A percentile compares a stretch with the other conserved stretches of the same genome.
These are phyloP conservation scores for Arabis alpina DNA, from an alignment of 345 rosid genomes.

Conservation along the genomic window DNA sequence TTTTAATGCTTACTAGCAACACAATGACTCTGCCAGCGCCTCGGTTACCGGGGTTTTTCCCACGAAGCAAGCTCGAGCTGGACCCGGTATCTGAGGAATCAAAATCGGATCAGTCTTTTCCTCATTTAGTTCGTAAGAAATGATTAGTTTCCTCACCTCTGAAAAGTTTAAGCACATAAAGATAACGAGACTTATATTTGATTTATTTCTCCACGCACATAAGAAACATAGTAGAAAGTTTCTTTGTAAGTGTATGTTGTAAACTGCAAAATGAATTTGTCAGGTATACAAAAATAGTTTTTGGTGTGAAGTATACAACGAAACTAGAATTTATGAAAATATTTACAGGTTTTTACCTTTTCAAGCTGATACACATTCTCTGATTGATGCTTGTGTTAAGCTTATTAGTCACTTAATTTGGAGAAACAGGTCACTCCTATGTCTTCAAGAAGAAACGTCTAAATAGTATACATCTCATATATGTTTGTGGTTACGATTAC, in stretches of 20 bases:
- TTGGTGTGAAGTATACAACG: too few relatives aligned
- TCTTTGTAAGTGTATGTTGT: neutral
- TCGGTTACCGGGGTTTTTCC: slow-evolving; percentile 22
- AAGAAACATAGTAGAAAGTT: neutral
- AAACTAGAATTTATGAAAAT: too few relatives aligned
- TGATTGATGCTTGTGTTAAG: neutral
- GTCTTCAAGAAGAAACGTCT: neutral
- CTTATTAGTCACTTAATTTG: neutral
- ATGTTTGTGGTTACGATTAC: slow-evolving; percentile 20
- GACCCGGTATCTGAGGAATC: neutral
- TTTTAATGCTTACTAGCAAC: slow-evolving; percentile 39
- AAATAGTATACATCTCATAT: slow-evolving; percentile 1
- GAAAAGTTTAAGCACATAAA: neutral
- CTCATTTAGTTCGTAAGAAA: slow-evolving; percentile 25
- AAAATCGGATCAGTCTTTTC: slow-evolving; percentile 8
- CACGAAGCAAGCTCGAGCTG: neutral
- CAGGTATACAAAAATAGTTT: too few relatives aligned
- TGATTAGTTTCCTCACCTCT: neutral
- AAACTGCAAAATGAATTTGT: neutral
- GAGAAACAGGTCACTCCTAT: neutral
- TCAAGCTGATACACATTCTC: neutral
- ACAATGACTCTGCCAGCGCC: slow-evolving; percentile 37
- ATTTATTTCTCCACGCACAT: neutral
- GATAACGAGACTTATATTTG: neutral
- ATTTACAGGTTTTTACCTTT: neutral